phyloP scores from a whole-genome alignment of 169 alveolate genomes.

The Fabrea salina region DNA sequence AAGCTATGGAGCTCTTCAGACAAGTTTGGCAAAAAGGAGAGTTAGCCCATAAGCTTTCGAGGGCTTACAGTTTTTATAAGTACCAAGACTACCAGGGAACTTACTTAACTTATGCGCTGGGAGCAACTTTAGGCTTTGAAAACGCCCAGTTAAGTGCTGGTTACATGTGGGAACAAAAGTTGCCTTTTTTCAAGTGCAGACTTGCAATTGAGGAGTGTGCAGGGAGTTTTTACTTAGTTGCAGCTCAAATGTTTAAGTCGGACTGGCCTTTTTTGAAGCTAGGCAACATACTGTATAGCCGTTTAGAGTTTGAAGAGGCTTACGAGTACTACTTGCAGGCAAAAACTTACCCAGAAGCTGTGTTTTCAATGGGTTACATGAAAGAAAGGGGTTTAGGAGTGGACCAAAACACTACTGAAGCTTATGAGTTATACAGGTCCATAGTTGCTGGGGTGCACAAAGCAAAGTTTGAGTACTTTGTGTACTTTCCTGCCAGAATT shows the following conservation, averaged over 20 bases:
- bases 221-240: neutral
- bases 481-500: neutral
- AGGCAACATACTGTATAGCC: neutral
- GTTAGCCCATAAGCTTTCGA: neutral
- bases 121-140: neutral
- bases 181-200: neutral
- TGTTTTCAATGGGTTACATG: neutral
- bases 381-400: constrained; percentile 20
- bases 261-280: neutral
- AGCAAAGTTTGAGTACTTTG: neutral
- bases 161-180: neutral
- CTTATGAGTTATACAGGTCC: neutral
- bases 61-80: neutral
- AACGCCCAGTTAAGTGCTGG: neutral
- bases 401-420: neutral
- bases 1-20: neutral
- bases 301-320: constrained; percentile 4
- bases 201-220: neutral
- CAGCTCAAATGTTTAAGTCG: neutral
- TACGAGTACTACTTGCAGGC: neutral
- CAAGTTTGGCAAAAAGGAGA: neutral
- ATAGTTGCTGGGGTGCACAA: neutral
- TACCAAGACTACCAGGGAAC: neutral
- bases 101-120: neutral
- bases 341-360: neutral